phyloP scores from a whole-genome alignment of 768 basidiomycete genomes.

The Boletus sp. region DNA sequence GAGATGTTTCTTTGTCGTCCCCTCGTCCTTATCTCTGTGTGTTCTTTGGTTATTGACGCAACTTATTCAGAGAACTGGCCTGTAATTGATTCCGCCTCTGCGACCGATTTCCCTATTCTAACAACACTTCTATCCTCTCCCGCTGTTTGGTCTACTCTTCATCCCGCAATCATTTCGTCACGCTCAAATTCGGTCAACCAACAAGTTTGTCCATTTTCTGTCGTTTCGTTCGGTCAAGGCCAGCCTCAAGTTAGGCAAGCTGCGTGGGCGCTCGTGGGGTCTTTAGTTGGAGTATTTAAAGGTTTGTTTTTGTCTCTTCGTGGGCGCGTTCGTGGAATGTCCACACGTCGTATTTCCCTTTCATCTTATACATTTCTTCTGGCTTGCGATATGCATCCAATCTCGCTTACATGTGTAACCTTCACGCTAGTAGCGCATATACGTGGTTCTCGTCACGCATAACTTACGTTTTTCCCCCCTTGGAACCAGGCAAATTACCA shows the following conservation, averaged over 20 bases:
- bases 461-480: conserved; percentile 6
- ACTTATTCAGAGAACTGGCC: conserved; percentile 17
- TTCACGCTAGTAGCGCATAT: not conserved
- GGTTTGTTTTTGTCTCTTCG: conserved; percentile 32
- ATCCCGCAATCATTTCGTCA: conserved; percentile 47
- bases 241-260: conserved; percentile 75
- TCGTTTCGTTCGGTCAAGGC: conserved; percentile 45
- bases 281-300: conserved; percentile 43
- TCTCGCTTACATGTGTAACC: not conserved
- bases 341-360: not conserved
- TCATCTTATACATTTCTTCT: not conserved
- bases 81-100: conserved; percentile 1
- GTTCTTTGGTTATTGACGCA: not conserved
- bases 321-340: not conserved
- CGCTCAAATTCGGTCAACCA: conserved; percentile 31
- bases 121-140: conserved; percentile 30
- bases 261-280: conserved; percentile 59
- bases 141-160: conserved; percentile 59
- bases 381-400: not conserved
- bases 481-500: conserved; percentile 23
- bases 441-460: conserved; percentile 3
- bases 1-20: not conserved
- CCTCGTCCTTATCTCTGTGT: not conserved
- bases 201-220: conserved; percentile 14
- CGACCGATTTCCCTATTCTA: not conserved